These are phyloP conservation scores for Thelephora ganbajun DNA, from an alignment of 768 basidiomycete species.

Conservation along the genomic window DNA sequence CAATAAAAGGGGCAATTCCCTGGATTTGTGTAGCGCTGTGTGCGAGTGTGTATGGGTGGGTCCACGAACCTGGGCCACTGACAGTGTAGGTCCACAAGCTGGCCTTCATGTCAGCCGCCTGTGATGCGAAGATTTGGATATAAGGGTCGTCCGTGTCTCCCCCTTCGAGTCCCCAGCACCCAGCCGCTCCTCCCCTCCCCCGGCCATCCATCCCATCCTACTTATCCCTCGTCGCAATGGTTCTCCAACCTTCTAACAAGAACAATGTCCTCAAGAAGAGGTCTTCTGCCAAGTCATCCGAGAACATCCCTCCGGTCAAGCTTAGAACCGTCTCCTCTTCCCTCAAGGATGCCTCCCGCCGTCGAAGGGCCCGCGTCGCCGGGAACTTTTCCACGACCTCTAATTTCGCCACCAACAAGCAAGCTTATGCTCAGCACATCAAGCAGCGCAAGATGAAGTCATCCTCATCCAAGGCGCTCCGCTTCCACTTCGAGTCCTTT, in stretches of 20 bases:
- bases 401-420: slow-evolving; percentile 6
- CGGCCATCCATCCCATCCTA: neutral
- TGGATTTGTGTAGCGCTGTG: too few species aligned
- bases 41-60: too few species aligned
- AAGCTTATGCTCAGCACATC: slow-evolving; percentile 4
- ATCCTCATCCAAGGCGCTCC: neutral
- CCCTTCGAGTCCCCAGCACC: neutral
- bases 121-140: too few species aligned
- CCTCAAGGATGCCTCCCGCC: slow-evolving; percentile 9
- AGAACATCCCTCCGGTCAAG: slow-evolving; percentile 10
- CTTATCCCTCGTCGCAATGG: neutral
- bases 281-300: slow-evolving; percentile 1
- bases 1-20: too few species aligned
- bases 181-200: neutral
- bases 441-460: slow-evolving; percentile 8
- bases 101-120: too few species aligned
- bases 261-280: slow-evolving; percentile 11
- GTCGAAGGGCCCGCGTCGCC: slow-evolving; percentile 10
- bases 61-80: too few species aligned
- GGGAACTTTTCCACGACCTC: neutral
- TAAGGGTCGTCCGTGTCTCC: neutral
- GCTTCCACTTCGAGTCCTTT: slow-evolving; percentile 3
- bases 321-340: slow-evolving; percentile 9
- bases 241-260: slow-evolving; percentile 6
- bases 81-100: too few species aligned